Percentiles rank a stretch among this genome's conserved stretches.
Evolutionary conservation across 805 yeast species (phyloP).

Genomic region (Candida boleticola): DNA sequence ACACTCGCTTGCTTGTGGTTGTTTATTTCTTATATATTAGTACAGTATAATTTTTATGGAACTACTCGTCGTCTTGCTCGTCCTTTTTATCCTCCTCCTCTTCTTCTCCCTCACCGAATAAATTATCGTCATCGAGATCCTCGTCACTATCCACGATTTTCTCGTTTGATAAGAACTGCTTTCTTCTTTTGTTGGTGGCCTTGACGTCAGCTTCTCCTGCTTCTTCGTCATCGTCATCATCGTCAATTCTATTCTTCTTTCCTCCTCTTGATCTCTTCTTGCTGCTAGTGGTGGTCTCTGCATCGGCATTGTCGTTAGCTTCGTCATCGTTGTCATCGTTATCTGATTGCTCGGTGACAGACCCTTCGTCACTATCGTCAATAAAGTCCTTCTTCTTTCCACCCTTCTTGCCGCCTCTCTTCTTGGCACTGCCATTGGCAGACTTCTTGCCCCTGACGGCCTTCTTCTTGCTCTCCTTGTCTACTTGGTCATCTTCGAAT

Average conservation of each 20-base stretch:
- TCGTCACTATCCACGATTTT: constrained; percentile 49
- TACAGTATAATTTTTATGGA: no score
- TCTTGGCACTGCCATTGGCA: constrained; percentile 21
- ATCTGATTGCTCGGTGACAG: constrained; percentile 17
- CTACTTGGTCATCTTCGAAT: constrained; percentile 11
- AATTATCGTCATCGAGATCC: constrained; percentile 37
- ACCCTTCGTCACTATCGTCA: constrained; percentile 34
- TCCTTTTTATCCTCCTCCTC: no score
- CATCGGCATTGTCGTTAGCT: constrained; percentile 3
- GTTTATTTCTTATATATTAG: no score
- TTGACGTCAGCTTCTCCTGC: constrained; percentile 6
- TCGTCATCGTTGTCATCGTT: constrained; percentile 10
- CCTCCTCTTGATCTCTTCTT: constrained; percentile 8
- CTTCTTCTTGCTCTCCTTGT: constrained; percentile 17
- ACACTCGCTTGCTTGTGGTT: no score
- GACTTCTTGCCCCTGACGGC: constrained; percentile 22
- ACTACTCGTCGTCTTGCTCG: no score
- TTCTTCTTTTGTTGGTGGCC: constrained; percentile 24
- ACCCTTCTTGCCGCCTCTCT: constrained; percentile 28
- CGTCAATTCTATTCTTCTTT: constrained; percentile 26
- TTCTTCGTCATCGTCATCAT: constrained; percentile 34
- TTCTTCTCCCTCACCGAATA: no score
- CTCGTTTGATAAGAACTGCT: constrained; percentile 28
- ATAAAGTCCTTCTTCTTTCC: constrained; percentile 30
- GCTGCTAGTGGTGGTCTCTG: constrained; percentile 5